Base-by-base conservation (phyloP, 331 rosid species). In the Acacia concinna region DNA sequence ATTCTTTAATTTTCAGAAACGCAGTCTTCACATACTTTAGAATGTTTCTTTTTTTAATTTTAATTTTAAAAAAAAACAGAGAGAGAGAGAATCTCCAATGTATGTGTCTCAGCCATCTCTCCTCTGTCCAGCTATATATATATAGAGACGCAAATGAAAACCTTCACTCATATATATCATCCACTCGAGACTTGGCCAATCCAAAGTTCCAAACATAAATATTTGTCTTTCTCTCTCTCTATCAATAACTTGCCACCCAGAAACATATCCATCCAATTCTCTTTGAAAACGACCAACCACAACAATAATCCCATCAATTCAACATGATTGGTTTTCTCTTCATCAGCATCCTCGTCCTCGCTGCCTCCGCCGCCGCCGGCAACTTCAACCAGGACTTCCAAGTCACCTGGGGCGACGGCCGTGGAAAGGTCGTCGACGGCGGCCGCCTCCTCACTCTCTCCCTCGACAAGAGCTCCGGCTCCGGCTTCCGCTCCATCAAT, bases 381-480 rank as follows among this genome's bases (percentile, higher is more conserved):
- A 81, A 81, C 77, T 85, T 91, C 40, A 20, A 81, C 84, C 71
- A 89, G 59, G 89, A 91, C 40, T 84, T 91, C 40, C 88, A 87
- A 34, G 10, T 89, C 44, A 91, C 93, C 0, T 91, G 93, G 93
- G 93, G 96, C 69, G 88, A 85, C 47, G 73, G 74, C 12, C 89
- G 89, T 23, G 89, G 90, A 34, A 82, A 77, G 23, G 76, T 91
- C 41, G 85, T 86, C 38, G 51, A 79, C 64, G 75, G 79, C 43
- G 93, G 90, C 1, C 69, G 83, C 13, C 78, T 75, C 41, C 96
- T 89, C 18, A 87, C 91, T 2, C 81, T 91, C 9, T 77, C 89
- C n/a, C 79, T 91, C 2, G 96, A 91, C 81, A 91, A 69, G 35
- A 10, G 65, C 49, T 91, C 96, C 15, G 93, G 96, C 71, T 89